These are phyloP conservation scores for Nemania sp. DNA, from an alignment of 2,329 filamentous ascomycete genomes.

Conservation along the genomic window DNA sequence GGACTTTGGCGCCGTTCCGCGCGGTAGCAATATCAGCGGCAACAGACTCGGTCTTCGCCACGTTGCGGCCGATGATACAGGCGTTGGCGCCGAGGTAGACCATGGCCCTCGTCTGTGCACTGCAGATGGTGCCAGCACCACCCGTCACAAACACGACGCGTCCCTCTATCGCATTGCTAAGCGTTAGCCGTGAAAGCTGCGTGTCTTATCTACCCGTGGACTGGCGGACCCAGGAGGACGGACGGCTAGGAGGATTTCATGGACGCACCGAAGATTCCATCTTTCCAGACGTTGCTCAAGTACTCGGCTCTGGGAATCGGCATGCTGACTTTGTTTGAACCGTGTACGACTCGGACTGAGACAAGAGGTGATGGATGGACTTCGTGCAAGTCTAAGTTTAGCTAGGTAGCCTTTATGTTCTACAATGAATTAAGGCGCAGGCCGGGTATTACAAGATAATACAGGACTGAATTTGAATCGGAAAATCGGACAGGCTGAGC, in stretches of 20 bases:
- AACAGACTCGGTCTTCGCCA: slow-evolving; percentile 80
- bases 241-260: background rate
- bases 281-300: slow-evolving; percentile 81
- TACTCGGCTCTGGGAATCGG: slow-evolving; percentile 73
- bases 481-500: background rate
- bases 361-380: background rate
- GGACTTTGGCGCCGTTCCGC: slow-evolving; percentile 77
- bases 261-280: slow-evolving; percentile 79
- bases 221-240: background rate
- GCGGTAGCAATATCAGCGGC: slow-evolving; percentile 83
- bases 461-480: background rate
- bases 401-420: slow-evolving; percentile 5
- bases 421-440: background rate
- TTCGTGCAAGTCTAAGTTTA: too few species aligned
- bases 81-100: slow-evolving; percentile 91
- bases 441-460: background rate
- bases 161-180: slow-evolving; percentile 59
- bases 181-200: slow-evolving; percentile 8
- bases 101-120: slow-evolving; percentile 87
- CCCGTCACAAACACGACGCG: slow-evolving; percentile 96
- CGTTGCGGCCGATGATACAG: slow-evolving; percentile 89
- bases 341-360: slow-evolving; percentile 13
- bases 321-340: slow-evolving; percentile 54
- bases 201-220: background rate
- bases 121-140: slow-evolving; percentile 91